These are phyloP conservation scores for Blastomyces silverae DNA, from an alignment of 2,329 filamentous ascomycete genomes.

Conservation along the genomic window DNA sequence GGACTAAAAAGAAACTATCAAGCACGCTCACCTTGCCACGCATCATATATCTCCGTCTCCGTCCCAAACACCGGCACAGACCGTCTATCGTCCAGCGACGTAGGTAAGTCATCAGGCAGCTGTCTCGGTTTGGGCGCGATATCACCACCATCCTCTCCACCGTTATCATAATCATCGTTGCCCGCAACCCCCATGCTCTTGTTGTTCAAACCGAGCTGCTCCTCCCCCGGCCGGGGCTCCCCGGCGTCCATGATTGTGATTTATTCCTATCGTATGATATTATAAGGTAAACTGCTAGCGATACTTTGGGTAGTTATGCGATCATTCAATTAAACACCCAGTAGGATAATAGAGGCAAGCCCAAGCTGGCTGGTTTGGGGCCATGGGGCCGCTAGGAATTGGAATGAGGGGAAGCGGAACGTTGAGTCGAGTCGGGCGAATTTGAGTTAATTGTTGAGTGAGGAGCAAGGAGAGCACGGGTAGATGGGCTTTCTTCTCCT, in stretches of 20 bases:
- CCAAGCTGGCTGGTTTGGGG: background rate
- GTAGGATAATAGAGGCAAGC: background rate
- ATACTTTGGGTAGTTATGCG: background rate
- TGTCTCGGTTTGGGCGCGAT: slow-evolving; percentile 29
- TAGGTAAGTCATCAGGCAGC: slow-evolving; percentile 81
- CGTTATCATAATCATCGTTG: slow-evolving; percentile 10
- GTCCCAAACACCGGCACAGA: slow-evolving; percentile 59
- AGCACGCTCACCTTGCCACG: slow-evolving; percentile 74
- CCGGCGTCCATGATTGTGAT: slow-evolving; percentile 32
- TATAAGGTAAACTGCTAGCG: background rate
- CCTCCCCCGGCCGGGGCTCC: slow-evolving; percentile 30
- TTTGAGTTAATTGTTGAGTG: slow-evolving; percentile 5
- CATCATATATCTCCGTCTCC: slow-evolving; percentile 97
- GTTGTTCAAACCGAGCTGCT: slow-evolving; percentile 17
- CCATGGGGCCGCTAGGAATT: background rate
- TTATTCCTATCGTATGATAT: background rate
- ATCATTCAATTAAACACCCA: background rate
- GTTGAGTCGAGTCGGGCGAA: background rate
- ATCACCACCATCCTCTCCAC: slow-evolving; percentile 2
- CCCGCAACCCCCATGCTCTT: slow-evolving; percentile 6
- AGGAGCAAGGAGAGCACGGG: background rate
- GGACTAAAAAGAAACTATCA: background rate
- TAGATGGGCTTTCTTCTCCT: background rate
- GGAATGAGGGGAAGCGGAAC: background rate
- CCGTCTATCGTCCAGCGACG: slow-evolving; percentile 80